These are phyloP conservation scores for Kurtzmaniella fragi DNA, from an alignment of 805 yeast species.

Conservation along the genomic window DNA sequence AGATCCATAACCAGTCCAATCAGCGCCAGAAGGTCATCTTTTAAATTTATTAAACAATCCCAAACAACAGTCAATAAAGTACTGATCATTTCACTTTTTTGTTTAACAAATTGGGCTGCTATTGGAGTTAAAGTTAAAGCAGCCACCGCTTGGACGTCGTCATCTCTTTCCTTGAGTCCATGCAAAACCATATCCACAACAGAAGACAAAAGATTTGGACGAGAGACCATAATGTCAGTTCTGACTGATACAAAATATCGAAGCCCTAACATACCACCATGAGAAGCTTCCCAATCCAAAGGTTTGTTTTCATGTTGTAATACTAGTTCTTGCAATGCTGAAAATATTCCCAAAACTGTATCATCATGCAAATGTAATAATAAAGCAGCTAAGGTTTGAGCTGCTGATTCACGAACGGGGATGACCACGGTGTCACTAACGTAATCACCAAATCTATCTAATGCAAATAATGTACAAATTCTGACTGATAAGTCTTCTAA, in stretches of 20 bases:
- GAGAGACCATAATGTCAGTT: conserved; percentile 64
- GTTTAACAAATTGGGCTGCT: conserved; percentile 75
- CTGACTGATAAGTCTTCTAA: conserved; percentile 87
- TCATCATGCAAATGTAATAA: conserved; percentile 65
- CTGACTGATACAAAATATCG: conserved; percentile 89
- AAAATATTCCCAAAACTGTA: conserved; percentile 57
- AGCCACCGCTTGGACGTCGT: conserved; percentile 95
- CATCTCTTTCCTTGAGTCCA: conserved; percentile 74
- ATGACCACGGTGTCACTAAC: conserved; percentile 97
- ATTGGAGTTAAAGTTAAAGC: conserved; percentile 92
- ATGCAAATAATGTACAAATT: conserved; percentile 77
- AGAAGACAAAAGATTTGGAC: conserved; percentile 55
- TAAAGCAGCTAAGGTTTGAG: conserved; percentile 89
- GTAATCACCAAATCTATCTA: conserved; percentile 95
- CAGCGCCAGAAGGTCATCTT: conserved; percentile 91
- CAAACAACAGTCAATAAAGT: conserved; percentile 69
- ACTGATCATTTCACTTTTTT: conserved; percentile 47
- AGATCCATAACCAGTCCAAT: conserved; percentile 96
- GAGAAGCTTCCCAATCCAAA: conserved; percentile 91
- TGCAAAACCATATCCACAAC: conserved; percentile 83
- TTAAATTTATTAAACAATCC: conserved; percentile 77
- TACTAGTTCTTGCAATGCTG: conserved; percentile 62
- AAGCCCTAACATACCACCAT: conserved; percentile 94
- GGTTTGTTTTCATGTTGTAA: conserved; percentile 54
- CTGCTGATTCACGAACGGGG: conserved; percentile 95